Evolutionary conservation across 2,329 filamentous ascomycete species (phyloP).

Genomic region (Colletotrichum cuscutae): DNA sequence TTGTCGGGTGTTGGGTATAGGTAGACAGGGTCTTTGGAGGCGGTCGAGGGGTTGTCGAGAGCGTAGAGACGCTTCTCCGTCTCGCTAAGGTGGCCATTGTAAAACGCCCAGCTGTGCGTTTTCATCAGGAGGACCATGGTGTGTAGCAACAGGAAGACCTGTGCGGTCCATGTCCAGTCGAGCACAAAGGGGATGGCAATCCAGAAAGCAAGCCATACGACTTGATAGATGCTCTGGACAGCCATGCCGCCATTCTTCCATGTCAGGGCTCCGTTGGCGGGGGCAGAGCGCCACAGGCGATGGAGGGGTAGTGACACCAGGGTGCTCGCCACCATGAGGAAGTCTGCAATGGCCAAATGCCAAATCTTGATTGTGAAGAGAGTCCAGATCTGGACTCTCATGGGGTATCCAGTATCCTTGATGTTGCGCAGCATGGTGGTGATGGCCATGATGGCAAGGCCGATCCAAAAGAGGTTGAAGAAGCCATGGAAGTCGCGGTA

Average conservation of each 20-base stretch:
- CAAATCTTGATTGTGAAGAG: slow-evolving; percentile 90
- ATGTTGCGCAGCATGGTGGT: slow-evolving; percentile 93
- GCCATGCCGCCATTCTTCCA: slow-evolving; percentile 84
- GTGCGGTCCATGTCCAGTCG: slow-evolving; percentile 95
- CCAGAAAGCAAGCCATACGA: slow-evolving; percentile 84
- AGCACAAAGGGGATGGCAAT: slow-evolving; percentile 85
- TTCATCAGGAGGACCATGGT: slow-evolving; percentile 96
- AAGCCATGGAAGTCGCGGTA: slow-evolving; percentile 97
- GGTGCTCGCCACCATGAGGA: slow-evolving; percentile 84
- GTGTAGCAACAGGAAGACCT: slow-evolving; percentile 94
- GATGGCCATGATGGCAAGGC: slow-evolving; percentile 94
- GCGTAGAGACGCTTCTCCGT: slow-evolving; percentile 82
- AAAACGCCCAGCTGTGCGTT: slow-evolving; percentile 98
- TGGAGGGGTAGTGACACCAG: slow-evolving; percentile 80
- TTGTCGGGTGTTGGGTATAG: slow-evolving; percentile 76
- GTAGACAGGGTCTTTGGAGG: slow-evolving; percentile 72
- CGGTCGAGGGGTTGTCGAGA: slow-evolving; percentile 77
- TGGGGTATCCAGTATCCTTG: slow-evolving; percentile 89
- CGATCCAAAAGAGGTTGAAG: slow-evolving; percentile 98
- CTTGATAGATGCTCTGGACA: slow-evolving; percentile 85
- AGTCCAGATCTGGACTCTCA: slow-evolving; percentile 88
- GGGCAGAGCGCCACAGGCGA: slow-evolving; percentile 66
- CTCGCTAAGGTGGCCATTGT: slow-evolving; percentile 94
- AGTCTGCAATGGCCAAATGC: slow-evolving; percentile 85
- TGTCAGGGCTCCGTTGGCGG: slow-evolving; percentile 63